Conservation (phyloP, 202 grass and related monocot species). For the Setaria viridis region DNA sequence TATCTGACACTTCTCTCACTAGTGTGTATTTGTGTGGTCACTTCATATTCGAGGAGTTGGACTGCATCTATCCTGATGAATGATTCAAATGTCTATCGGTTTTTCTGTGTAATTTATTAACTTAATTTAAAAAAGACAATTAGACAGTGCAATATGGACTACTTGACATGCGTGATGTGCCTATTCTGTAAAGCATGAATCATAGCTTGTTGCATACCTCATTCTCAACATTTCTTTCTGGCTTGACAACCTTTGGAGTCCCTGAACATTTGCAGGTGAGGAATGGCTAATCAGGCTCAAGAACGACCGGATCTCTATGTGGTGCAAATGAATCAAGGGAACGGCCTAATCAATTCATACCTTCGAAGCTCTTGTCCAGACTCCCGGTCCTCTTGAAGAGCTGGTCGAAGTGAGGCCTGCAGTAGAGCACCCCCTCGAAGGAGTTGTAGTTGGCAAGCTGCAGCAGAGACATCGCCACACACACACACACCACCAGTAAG, state of each 20-base stretch:
- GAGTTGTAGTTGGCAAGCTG: constrained; percentile 97
- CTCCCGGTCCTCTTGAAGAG: constrained; percentile 98
- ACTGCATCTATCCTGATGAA: neutral
- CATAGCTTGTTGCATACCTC: constrained; percentile 55
- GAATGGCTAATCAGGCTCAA: constrained; percentile 26
- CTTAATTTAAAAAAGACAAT: neutral
- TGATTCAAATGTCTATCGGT: neutral
- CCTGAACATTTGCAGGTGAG: constrained; percentile 54
- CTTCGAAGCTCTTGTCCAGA: constrained; percentile 97
- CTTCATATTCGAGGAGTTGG: neutral
- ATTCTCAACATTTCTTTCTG: constrained; percentile 66
- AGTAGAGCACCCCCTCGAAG: constrained; percentile 97
- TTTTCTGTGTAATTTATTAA: neutral
- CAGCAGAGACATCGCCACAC: neutral
- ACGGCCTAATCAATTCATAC: constrained; percentile 23
- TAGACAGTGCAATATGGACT: neutral
- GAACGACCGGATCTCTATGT: constrained; percentile 13
- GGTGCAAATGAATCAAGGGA: neutral
- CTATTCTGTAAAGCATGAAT: neutral
- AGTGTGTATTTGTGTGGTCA: neutral
- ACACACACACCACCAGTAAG: neutral
- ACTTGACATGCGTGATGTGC: neutral
- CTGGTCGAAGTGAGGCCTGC: constrained; percentile 96
- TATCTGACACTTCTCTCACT: neutral
- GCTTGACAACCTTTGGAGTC: constrained; percentile 94